These are phyloP conservation scores for Neonectria coccinea DNA, from an alignment of 2,329 filamentous ascomycete species.

Conservation along the genomic window DNA sequence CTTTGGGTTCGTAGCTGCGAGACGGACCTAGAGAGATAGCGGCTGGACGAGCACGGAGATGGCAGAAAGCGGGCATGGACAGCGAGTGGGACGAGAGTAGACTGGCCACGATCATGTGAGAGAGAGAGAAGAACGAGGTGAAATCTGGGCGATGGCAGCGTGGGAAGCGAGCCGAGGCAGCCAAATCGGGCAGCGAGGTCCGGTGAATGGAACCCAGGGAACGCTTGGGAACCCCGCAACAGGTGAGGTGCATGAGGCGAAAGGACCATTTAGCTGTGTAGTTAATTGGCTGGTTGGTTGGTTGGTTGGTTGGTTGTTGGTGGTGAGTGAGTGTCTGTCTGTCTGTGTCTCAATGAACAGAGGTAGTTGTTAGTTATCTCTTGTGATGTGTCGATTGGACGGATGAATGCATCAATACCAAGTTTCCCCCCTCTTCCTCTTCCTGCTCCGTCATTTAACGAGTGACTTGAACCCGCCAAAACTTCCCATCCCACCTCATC, in stretches of 20 bases:
- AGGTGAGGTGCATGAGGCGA: conserved; percentile 10
- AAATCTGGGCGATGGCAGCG: conserved; percentile 3
- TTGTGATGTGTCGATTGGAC: background rate
- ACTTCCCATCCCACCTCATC: background rate
- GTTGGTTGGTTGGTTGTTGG: background rate
- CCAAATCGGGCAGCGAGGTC: conserved; percentile 32
- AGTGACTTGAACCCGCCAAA: background rate
- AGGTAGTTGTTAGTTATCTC: background rate
- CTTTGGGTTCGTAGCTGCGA: background rate
- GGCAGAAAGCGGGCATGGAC: conserved; percentile 4
- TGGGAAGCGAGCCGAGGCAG: conserved; percentile 31
- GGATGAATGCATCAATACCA: conserved; percentile 5
- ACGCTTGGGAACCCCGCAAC: conserved; percentile 25
- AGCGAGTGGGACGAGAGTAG: background rate
- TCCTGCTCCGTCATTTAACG: background rate
- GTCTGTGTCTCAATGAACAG: too few species aligned
- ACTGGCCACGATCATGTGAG: conserved; percentile 33
- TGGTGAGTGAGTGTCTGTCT: background rate
- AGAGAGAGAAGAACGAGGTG: conserved; percentile 15
- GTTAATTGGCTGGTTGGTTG: background rate
- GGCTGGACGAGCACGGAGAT: background rate
- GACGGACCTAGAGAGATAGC: background rate
- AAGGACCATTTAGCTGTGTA: background rate
- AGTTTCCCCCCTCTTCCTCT: background rate
- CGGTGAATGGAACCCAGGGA: conserved; percentile 29